Evolutionary conservation across 2,329 filamentous ascomycete species (phyloP), one percentile per base, ranked within the genome.

Genomic region (Daldinia sp.): DNA sequence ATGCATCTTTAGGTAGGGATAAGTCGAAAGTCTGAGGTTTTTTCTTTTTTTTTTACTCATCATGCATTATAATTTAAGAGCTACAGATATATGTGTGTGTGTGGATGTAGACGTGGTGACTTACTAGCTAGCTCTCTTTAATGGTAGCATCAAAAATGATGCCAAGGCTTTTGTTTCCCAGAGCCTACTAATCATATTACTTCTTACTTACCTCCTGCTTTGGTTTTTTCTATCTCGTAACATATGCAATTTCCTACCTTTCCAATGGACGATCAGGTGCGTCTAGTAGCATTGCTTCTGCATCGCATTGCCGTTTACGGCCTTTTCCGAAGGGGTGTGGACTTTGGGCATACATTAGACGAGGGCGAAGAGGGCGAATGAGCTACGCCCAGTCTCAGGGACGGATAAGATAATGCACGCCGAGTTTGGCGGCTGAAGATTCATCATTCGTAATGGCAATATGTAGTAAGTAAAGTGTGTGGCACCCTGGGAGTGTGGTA

Each of bases 391-490:
- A 39, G 34, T 37, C 35, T 47, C 55, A 41, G 37, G 45, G 49
- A 51, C 39, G 6, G 45, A 52, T 45, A 47, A 53, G 54, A 61
- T 67, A 64, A 67, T 23, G 39, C 25, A 59, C 37, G 54, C 19
- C 41, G 30, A 59, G 35, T 34, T 39, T 51, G 23, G 35, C 32
- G 17, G 23, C 39, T 34, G 37, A 58, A 54, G 10, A 25, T 35
- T 43, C 8, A 48, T 41, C 23, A 49, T 19, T 39, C 29, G 21
- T 27, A 32, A 58, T 58, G 19, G 45, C 8, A 48, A 64, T 62
- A 64, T 67, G 61, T 67, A 67, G 64, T 67, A 67, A 67, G 64
- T 67, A 62, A 64, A 57, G 17, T n/a, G n/a, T n/a, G n/a, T n/a
- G n/a, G n/a, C n/a, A n/a, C n/a, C n/a, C n/a, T n/a, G n/a, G n/a